Evolutionary conservation across 768 basidiomycete species (phyloP), one percentile per base, ranked within the genome.

Genomic region (Dendrothele bispora): DNA sequence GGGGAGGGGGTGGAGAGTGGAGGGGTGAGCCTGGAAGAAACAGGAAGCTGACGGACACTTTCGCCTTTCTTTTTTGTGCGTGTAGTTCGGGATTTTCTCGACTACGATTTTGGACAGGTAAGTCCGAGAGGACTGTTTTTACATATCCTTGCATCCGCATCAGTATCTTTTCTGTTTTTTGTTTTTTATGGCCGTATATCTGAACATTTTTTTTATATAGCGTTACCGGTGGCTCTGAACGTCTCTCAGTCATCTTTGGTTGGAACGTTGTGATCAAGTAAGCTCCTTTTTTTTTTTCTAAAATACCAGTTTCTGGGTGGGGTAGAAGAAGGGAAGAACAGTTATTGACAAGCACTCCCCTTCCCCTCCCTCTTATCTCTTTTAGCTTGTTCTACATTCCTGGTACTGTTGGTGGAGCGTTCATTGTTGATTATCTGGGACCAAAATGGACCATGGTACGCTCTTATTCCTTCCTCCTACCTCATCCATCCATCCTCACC

Each of bases 181-280:
- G n/a, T 17, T 36, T 4, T 26, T 5, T 10, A n/a, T 35, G 45
- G 22, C 51, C 18, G 18, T 32, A 21, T 28, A 43, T 12, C 32
- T 37, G 1, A 28, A 39, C 22, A 20, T 17, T 39, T 26, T 3
- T 7, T 12, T 39, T 14, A 46, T 45, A 21, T 46, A 88, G 83
- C 46, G 74, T 92, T 47, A 84, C 83, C 14, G 82, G 84, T 29
- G 64, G 68, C 22, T 62, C 65, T 25, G 58, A 61, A 8, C 72
- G 81, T 7, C 70, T 93, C 18, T 61, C 69, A 5, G 74, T 85
- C 36, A 74, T 87, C 11, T 83, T 94, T 52, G 91, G 91, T 15
- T 94, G 91, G 93, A 80, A 77, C 53, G 84, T 88, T 35, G 82
- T 94, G 24, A 86, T 92, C 70, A 88, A 89, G 89, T 89, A 62